Percentiles rank a stretch among this genome's conserved stretches.
Conservation (phyloP, 169 alveolate genomes). For the Blepharisma undulans region DNA sequence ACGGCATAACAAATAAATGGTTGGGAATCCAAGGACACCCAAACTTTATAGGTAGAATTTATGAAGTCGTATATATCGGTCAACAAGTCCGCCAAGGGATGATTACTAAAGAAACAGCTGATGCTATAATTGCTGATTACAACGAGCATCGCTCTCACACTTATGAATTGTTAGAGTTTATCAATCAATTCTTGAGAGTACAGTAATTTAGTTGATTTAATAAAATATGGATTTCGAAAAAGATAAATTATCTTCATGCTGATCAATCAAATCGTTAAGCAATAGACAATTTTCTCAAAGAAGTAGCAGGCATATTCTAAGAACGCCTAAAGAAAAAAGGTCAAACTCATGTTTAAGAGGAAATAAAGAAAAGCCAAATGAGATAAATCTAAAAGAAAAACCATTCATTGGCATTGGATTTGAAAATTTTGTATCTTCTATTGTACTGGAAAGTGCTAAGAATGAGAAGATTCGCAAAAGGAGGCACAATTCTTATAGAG, state of each 20-base stretch:
- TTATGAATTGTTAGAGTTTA: not conserved
- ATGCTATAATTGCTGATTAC: not conserved
- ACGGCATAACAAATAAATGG: not conserved
- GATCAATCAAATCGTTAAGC: not conserved
- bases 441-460: not conserved
- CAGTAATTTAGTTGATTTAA: not conserved
- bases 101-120: not conserved
- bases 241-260: not conserved
- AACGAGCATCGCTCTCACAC: not conserved
- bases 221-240: not conserved
- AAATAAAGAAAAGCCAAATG: not conserved
- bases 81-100: not conserved
- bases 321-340: not conserved
- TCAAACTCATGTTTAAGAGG: not conserved
- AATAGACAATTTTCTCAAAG: not conserved
- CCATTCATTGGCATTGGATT: not conserved
- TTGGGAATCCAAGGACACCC: conserved; percentile 20
- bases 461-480: not conserved
- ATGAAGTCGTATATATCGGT: not conserved
- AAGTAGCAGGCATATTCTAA: not conserved
- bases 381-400: not conserved
- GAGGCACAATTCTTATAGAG: not conserved
- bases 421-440: not conserved
- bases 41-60: not conserved
- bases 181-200: not conserved